Base-by-base conservation (phyloP, 2,329 filamentous ascomycete genomes). In the Endoconidiophora laricicola region DNA sequence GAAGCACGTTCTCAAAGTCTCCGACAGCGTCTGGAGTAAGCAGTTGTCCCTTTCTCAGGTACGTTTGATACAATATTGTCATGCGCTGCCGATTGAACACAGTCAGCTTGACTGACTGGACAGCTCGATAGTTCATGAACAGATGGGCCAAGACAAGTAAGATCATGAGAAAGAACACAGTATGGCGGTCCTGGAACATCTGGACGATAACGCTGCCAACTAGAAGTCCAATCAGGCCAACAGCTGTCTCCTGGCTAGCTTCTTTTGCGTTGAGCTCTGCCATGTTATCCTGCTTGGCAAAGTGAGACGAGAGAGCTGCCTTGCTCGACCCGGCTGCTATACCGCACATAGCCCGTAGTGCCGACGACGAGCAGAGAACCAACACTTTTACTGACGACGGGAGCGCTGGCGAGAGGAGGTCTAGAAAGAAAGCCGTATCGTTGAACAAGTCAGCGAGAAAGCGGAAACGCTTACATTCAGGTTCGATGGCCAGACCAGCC, bases 221-320 rank as follows among this genome's bases (percentile, higher is more conserved):
- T 47, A 94, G 71, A 76, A 96, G 87, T 2, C 91, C 91, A 33
- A 94, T 55, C 23, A 96, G 70, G 2, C 86, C 90, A 51, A 98
- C 85, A 18, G 94, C 79, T 0, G 90, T 96, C 65, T 96, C 91
- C 66, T 96, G 91, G 56, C 85, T 93, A 10, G 87, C 87, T 62
- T 96, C 90, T 73, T 94, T 80, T 51, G 90, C 88, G 65, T 95
- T 96, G 51, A 98, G 71, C 63, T 96, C 90, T 1, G 86, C 90
- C 42, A 96, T 66, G 62, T 95, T 96, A 37, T 86, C 85, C 60
- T 79, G 79, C 56, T 72, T 78, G 6, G 90, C 87, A 69, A 98
- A 96, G 65, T 98, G 91, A 9, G 86, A 83, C 60, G 85, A 91
- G 57, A 98, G 66, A 54, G 83, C 88, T 2, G 90, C 90, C 64